These are phyloP conservation scores for Phytophthora sp. DNA, from an alignment of 352 stramenopile genomes.

Conservation along the genomic window DNA sequence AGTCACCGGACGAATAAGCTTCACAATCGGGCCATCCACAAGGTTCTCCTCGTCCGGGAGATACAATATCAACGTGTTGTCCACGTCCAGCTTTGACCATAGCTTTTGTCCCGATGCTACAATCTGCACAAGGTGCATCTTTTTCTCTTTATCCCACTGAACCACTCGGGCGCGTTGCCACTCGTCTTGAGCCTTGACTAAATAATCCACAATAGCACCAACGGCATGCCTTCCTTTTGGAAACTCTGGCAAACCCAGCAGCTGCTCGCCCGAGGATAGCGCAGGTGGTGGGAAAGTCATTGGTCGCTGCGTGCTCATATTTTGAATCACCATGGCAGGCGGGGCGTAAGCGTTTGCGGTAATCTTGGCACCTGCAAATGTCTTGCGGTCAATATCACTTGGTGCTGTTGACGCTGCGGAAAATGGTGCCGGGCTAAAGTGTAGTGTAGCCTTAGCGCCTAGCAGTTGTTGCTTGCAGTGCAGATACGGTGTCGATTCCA, in stretches of 20 bases:
- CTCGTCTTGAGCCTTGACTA: constrained; percentile 65
- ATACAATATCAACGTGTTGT: constrained; percentile 77
- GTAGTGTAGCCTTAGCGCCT: constrained; percentile 47
- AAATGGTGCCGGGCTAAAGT: constrained; percentile 27
- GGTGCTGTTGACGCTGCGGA: constrained; percentile 1
- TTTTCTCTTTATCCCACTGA: constrained; percentile 66
- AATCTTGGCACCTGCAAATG: constrained; percentile 39
- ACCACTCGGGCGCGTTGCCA: constrained; percentile 78
- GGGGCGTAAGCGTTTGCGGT: constrained; percentile 45
- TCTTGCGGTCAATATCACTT: constrained; percentile 34
- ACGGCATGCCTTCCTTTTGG: constrained; percentile 50
- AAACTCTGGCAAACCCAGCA: constrained; percentile 60
- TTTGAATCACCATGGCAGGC: constrained; percentile 47
- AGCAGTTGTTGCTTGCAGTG: constrained; percentile 52
- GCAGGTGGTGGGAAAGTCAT: constrained; percentile 51
- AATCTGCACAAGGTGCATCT: constrained; percentile 76
- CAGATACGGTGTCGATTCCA: constrained; percentile 77
- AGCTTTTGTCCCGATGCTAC: constrained; percentile 63
- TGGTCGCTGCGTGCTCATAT: constrained; percentile 48
- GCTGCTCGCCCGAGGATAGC: constrained; percentile 20
- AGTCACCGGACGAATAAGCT: constrained; percentile 63
- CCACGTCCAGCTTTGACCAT: constrained; percentile 54
- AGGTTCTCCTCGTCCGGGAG: constrained; percentile 59
- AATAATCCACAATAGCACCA: constrained; percentile 80
- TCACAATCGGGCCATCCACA: constrained; percentile 63